Conservation (phyloP, 2,329 filamentous ascomycete species). For the Lachnellula hyalina region DNA sequence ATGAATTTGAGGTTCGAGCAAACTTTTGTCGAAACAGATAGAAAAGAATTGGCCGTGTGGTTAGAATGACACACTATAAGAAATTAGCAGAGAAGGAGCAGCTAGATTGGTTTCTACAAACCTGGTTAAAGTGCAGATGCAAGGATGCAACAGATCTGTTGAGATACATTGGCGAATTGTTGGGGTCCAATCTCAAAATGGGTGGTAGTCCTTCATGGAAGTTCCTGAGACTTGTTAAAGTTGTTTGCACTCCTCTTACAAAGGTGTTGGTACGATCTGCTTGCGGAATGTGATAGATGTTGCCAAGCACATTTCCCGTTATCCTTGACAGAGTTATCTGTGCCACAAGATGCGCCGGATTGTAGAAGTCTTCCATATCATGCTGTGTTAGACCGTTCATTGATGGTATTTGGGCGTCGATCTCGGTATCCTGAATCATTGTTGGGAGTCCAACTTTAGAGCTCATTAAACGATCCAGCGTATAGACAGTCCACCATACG, state of each 20-base stretch:
- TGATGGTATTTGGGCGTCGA: conserved; percentile 36
- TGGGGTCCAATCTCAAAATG: conserved; percentile 31
- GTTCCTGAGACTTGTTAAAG: conserved; percentile 34
- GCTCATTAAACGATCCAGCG: conserved; percentile 43
- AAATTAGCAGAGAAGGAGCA: background rate
- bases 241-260: conserved; percentile 36
- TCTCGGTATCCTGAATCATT: conserved; percentile 44
- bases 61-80: conserved; percentile 33
- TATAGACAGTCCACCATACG: conserved; percentile 41
- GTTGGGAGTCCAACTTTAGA: conserved; percentile 44
- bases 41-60: conserved; percentile 35
- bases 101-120: background rate
- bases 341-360: conserved; percentile 34
- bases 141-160: conserved; percentile 23
- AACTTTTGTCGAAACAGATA: conserved; percentile 32
- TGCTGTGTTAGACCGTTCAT: conserved; percentile 27
- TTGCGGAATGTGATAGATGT: conserved; percentile 9
- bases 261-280: conserved; percentile 20
- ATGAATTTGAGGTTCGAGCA: background rate
- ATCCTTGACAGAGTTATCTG: conserved; percentile 35
- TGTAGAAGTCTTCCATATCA: conserved; percentile 34
- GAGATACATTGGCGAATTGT: conserved; percentile 21
- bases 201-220: conserved; percentile 36
- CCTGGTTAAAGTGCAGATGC: conserved; percentile 36
- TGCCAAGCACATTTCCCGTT: conserved; percentile 28